These are phyloP conservation scores for Talaromyces borbonicus DNA, from an alignment of 495 filamentous ascomycete species.

Conservation along the genomic window DNA sequence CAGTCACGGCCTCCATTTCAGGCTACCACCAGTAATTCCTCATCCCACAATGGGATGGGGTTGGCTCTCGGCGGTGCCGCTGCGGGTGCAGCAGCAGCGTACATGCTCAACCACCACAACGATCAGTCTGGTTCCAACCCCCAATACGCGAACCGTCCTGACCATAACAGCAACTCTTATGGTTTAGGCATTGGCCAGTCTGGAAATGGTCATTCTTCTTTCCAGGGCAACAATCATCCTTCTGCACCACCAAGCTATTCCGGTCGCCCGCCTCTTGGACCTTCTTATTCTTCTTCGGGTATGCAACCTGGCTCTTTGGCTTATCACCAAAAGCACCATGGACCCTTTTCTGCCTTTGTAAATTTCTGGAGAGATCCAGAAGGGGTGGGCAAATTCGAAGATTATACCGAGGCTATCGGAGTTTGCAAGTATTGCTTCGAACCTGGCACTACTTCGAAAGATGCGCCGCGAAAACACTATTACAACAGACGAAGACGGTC, in stretches of 20 bases:
- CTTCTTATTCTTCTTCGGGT: conserved; percentile 9
- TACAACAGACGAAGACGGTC: conserved; percentile 36
- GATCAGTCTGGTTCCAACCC: conserved; percentile 18
- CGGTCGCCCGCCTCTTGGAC: conserved; percentile 10
- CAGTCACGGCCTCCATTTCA: background rate
- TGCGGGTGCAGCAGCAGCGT: conserved; percentile 40
- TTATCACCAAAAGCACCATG: conserved; percentile 38
- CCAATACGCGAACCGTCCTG: conserved; percentile 5
- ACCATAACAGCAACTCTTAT: conserved; percentile 5
- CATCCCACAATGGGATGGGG: conserved; percentile 12
- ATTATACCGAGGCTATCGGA: conserved; percentile 64
- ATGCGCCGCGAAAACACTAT: conserved; percentile 59
- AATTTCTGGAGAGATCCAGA: conserved; percentile 61
- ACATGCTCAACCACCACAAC: conserved; percentile 35
- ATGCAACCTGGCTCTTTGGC: conserved; percentile 24
- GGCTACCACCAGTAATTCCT: background rate
- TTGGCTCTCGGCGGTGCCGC: conserved; percentile 34
- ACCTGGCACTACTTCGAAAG: conserved; percentile 44
- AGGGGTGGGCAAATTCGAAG: conserved; percentile 59
- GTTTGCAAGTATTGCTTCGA: conserved; percentile 62
- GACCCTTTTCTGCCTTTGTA: conserved; percentile 46
- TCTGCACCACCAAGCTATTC: background rate
- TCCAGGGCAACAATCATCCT: background rate
- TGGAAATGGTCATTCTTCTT: conserved; percentile 1
- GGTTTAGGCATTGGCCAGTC: background rate